Base-by-base conservation (phyloP, 2,329 filamentous ascomycete genomes). In the Botrytis paeoniae region DNA sequence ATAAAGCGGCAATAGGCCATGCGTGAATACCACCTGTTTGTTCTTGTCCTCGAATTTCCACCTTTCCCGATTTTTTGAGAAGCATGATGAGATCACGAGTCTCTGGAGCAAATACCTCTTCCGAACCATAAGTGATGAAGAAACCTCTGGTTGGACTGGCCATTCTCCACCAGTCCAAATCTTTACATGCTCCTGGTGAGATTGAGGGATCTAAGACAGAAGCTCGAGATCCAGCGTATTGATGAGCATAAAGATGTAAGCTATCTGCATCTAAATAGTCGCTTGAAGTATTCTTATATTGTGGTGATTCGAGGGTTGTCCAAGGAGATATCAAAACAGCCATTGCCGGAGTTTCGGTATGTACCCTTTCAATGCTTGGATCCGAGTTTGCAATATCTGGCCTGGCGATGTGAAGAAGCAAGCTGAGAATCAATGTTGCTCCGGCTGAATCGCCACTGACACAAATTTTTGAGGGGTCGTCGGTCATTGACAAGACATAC, bases 401-500 rank as follows among this genome's bases (percentile, higher is more conserved):
- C 61, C 71, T 74, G 32, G 85, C 89, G 32, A 94, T 83, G 77
- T 91, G 88, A 1, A 95, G 87, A 69, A 97, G 83, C 68, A 96
- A 85, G 79, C 90, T 92, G 39, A 97, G 85, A 16, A 92, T 87
- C 61, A 97, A 83, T 0, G 91, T 91, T 25, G 88, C 93, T 7
- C 93, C 93, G 1, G 93, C 93, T 1, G 93, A 95, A 81, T 97
- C 93, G 9, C 93, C 93, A 65, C 88, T 89, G 6, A 97, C 87
- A 75, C 90, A 91, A 39, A 97, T 86, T 59, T 86, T 88, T 3
- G 87, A 86, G 57, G 91, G 86, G 35, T 81, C 82, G 6, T 83
- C 81, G 39, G 87, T 87, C 6, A 87, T 83, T 9, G 86, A 86
- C 2, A 94, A 83, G 12, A 93, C 87, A 78, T 94, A 89, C 75